Percentiles rank a stretch among this genome's conserved stretches.
Evolutionary conservation across 495 filamentous ascomycete genomes (phyloP).

Genomic region (Trichoderma erinaceum): DNA sequence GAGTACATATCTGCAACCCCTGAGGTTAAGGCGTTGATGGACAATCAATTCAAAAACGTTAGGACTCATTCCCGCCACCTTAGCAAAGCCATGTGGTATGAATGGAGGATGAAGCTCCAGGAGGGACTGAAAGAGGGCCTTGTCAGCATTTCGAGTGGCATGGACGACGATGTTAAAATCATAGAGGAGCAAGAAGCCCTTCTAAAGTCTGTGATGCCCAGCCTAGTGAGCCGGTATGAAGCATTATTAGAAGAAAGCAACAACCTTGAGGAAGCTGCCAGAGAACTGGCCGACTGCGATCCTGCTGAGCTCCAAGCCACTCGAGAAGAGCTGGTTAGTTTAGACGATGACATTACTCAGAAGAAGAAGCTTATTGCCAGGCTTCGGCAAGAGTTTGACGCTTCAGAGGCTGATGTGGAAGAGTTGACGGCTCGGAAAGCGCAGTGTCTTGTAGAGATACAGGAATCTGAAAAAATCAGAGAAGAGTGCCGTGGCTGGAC

Average conservation of each 20-base stretch:
- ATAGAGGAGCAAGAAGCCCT: constrained; percentile 61
- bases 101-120: constrained; percentile 90
- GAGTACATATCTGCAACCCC: constrained; percentile 85
- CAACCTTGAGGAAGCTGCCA: constrained; percentile 60
- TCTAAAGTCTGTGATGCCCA: constrained; percentile 59
- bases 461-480: constrained; percentile 73
- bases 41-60: constrained; percentile 93
- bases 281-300: constrained; percentile 73
- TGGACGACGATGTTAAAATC: constrained; percentile 67
- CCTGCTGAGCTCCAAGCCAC: constrained; percentile 66
- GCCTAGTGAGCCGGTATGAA: constrained; percentile 51
- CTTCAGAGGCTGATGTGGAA: constrained; percentile 56
- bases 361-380: constrained; percentile 61
- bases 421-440: constrained; percentile 57
- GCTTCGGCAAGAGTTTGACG: constrained; percentile 55
- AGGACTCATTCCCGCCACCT: constrained; percentile 84
- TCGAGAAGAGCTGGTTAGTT: constrained; percentile 53
- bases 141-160: constrained; percentile 62
- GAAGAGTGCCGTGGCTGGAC: constrained; percentile 90
- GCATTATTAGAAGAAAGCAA: constrained; percentile 54
- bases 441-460: constrained; percentile 64
- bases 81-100: constrained; percentile 95
- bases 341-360: constrained; percentile 61
- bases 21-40: constrained; percentile 79
- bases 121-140: constrained; percentile 76